Conservation (phyloP, 768 basidiomycete species). For the Kwoniella botswanensis region DNA sequence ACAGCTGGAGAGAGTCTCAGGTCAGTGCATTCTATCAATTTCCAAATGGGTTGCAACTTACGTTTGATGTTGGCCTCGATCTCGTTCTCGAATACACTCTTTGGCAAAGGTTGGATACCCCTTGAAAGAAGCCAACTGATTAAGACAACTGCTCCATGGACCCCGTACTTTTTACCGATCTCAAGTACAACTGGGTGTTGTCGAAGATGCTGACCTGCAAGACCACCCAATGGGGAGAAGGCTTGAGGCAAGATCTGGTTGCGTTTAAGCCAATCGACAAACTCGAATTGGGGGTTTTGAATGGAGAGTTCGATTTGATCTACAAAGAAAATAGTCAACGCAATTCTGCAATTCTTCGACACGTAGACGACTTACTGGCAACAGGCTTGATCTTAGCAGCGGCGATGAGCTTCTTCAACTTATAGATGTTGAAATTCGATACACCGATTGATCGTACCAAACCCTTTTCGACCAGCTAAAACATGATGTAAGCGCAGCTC, state of each 20-base stretch:
- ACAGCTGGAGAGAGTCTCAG: conserved; percentile 43
- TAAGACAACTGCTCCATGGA: conserved; percentile 76
- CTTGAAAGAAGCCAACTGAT: conserved; percentile 79
- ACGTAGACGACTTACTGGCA: conserved; percentile 59
- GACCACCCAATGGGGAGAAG: conserved; percentile 76
- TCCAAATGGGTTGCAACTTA: conserved; percentile 33
- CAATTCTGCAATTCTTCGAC: conserved; percentile 68
- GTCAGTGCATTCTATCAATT: neutral
- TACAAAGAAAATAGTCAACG: conserved; percentile 65
- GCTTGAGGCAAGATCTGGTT: conserved; percentile 72
- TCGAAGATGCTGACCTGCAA: conserved; percentile 64
- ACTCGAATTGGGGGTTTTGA: conserved; percentile 76
- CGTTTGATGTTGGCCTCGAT: conserved; percentile 72
- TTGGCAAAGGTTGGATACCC: conserved; percentile 73
- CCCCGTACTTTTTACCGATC: conserved; percentile 68
- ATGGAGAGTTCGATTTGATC: conserved; percentile 82
- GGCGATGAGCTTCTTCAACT: conserved; percentile 50
- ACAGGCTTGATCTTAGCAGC: conserved; percentile 42
- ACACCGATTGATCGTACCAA: conserved; percentile 80
- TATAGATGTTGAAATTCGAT: conserved; percentile 78
- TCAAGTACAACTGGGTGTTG: conserved; percentile 67
- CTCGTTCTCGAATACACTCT: conserved; percentile 71
- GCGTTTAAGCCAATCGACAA: conserved; percentile 75
- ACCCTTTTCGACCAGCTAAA: conserved; percentile 73
- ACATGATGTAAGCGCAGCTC: conserved; percentile 2